Evolutionary conservation across 139 green algal genomes (phyloP).

Genomic region (Coelastrella sp.): DNA sequence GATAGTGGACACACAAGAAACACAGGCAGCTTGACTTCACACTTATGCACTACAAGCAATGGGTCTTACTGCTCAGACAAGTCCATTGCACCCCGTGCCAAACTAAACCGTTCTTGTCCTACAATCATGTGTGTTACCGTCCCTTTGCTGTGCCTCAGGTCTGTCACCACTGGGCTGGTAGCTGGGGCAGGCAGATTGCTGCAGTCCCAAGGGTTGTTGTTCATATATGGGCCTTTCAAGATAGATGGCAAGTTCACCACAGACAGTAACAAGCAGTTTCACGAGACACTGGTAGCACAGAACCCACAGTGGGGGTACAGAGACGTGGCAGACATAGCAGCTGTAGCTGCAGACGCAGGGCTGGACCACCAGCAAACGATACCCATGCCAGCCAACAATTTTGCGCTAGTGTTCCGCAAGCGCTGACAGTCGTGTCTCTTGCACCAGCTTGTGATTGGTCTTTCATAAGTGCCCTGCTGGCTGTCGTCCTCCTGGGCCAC

Average conservation of each 20-base stretch:
- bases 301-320: conserved; percentile 42
- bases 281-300: neutral
- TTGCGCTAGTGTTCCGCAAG: conserved; percentile 19
- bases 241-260: conserved; percentile 14
- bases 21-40: too few species aligned
- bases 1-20: too few species aligned
- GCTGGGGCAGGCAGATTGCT: conserved; percentile 23
- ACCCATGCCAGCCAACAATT: conserved; percentile 34
- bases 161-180: conserved; percentile 1
- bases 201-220: conserved; percentile 10
- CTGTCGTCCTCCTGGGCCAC: too few species aligned
- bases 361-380: conserved; percentile 1
- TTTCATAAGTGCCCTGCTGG: too few species aligned
- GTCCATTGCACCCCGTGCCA: neutral
- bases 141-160: conserved; percentile 3
- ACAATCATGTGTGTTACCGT: neutral
- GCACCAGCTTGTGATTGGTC: too few species aligned
- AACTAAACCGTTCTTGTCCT: too few species aligned
- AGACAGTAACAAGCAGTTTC: conserved; percentile 31
- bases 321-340: conserved; percentile 8
- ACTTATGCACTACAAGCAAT: too few species aligned
- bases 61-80: too few species aligned
- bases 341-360: conserved; percentile 3
- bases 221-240: conserved; percentile 41
- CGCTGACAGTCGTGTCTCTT: neutral